A percentile compares a stretch with the other conserved stretches of the same genome.
These are phyloP conservation scores for Camellia sinensis DNA, from an alignment of 148 eudicot genomes.

Conservation along the genomic window DNA sequence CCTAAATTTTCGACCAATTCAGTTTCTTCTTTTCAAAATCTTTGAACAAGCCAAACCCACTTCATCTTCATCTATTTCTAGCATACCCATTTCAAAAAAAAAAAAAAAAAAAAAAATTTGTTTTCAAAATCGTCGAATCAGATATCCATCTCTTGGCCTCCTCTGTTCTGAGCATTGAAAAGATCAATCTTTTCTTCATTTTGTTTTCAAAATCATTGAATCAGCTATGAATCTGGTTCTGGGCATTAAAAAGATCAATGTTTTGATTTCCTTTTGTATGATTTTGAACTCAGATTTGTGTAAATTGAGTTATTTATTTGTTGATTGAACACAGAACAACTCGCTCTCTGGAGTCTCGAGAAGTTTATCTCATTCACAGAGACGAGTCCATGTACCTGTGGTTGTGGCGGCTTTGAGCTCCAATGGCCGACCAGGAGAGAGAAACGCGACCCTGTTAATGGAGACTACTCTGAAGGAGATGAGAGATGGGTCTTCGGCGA, in stretches of 20 bases:
- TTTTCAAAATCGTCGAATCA: too few species aligned
- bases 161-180: too few species aligned
- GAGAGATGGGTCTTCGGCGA: conserved; percentile 31
- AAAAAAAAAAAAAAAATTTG: too few species aligned
- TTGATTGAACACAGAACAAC: conserved; percentile 46
- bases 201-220: too few species aligned
- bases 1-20: too few species aligned
- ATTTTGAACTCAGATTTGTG: too few species aligned
- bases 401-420: conserved; percentile 59
- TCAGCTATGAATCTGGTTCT: too few species aligned
- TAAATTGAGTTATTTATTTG: not conserved
- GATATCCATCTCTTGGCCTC: too few species aligned
- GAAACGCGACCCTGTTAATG: conserved; percentile 52
- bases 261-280: not conserved
- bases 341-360: conserved; percentile 51
- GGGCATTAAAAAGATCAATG: not conserved
- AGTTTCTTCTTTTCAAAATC: not conserved
- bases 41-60: conserved; percentile 5
- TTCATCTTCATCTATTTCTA: conserved; percentile 20
- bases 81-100: conserved; percentile 17
- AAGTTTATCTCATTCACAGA: conserved; percentile 39
- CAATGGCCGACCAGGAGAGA: conserved; percentile 51
- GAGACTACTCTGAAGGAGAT: conserved; percentile 50
- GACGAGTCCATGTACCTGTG: conserved; percentile 34
- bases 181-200: too few species aligned